Evolutionary conservation across 83 land plant species (phyloP), one percentile per base, ranked within the genome.

Genomic region (Diphasiastrum complanatum): DNA sequence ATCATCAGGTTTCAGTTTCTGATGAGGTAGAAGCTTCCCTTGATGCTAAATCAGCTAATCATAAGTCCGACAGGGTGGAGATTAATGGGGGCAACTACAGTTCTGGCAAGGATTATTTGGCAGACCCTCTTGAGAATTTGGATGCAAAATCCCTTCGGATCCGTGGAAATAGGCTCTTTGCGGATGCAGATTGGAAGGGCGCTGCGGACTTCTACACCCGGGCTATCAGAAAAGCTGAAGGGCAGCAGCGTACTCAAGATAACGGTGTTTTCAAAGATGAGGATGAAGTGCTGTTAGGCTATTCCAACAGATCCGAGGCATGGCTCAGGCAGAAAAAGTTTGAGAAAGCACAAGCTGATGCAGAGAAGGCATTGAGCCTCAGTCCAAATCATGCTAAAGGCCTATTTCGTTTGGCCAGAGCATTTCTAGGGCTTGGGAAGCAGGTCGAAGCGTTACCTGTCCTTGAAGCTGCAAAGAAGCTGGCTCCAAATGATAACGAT

Each of bases 221-320:
- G 51, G 59, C 64, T 18, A 37, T 67, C 4, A 36, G 16, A 2
- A 48, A 59, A 49, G 76, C 76, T 0, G 28, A 22, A 40, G 29
- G 34, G 5, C 34, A 16, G 58, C n/a, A n/a, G 29, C n/a, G 58
- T 14, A 3, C 24, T 25, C 4, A 33, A 16, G n/a, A 33, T 16
- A 10, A 6, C n/a, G 58, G 34, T 33, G n/a, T 5, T 54, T n/a
- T 5, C 12, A 5, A 25, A 2, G 27, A 23, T 45, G 37, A 52
- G 2, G 29, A 46, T 16, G 75, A 65, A 40, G 49, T 69, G 22
- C 20, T 74, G 11, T 43, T 67, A 3, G 58, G 61, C n/a, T 60
- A 48, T 24, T 74, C 77, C 33, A 74, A 74, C 61, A 35, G 77
- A 3, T 65, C 77, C 12, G 77, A 74, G 45, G 72, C 62, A 0